These are phyloP conservation scores for Salix viminalis DNA, from an alignment of 345 rosid species.

Conservation along the genomic window DNA sequence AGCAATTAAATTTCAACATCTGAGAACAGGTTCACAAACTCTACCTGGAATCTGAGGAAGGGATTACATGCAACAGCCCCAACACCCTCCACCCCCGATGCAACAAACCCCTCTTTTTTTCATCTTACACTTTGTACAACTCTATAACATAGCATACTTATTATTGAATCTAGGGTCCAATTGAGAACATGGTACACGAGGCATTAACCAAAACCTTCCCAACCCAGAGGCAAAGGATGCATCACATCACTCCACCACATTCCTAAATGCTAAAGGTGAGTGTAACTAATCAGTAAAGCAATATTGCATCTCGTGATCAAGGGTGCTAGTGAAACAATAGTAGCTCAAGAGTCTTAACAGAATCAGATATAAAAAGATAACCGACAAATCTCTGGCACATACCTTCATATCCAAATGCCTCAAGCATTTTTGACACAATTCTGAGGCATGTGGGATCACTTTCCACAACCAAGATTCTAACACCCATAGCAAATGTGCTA, in stretches of 20 bases:
- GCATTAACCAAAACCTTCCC: not conserved
- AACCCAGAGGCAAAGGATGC: not conserved
- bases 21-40: not conserved
- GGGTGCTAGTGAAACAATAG: not conserved
- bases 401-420: slow-evolving; percentile 41
- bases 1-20: not conserved
- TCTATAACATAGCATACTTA: not conserved
- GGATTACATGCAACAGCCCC: not conserved
- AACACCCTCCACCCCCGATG: not conserved
- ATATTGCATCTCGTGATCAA: not conserved
- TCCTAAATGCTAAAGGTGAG: not conserved
- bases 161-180: not conserved
- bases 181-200: not conserved
- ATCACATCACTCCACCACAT: not conserved
- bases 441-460: slow-evolving; percentile 36
- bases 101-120: not conserved
- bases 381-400: not conserved
- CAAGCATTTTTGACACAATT: slow-evolving; percentile 39
- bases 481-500: not conserved
- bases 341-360: not conserved
- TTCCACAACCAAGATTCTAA: slow-evolving; percentile 40
- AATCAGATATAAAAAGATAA: not conserved
- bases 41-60: not conserved
- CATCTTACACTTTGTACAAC: not conserved
- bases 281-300: not conserved